Conservation (phyloP, 2,329 filamentous ascomycete genomes). For the Gaeumannomyces sp. region DNA sequence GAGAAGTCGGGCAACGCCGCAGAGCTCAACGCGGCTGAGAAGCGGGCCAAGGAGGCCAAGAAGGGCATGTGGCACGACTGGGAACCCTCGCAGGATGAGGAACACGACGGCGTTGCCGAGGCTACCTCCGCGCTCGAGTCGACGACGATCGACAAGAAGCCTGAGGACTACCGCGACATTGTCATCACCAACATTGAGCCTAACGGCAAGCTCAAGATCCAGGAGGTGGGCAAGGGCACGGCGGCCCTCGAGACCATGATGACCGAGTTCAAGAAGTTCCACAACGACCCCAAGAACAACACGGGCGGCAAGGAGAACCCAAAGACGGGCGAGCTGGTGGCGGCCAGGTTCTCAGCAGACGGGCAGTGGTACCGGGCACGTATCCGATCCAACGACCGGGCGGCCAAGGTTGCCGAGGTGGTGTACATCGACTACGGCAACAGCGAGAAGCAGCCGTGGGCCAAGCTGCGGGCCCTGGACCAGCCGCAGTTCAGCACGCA, state of each 20-base stretch:
- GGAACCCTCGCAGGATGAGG: slow-evolving; percentile 80
- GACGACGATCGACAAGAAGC: slow-evolving; percentile 56
- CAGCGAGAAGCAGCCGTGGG: slow-evolving; percentile 82
- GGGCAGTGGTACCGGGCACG: slow-evolving; percentile 91
- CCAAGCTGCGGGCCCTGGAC: slow-evolving; percentile 71
- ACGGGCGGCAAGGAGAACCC: slow-evolving; percentile 63
- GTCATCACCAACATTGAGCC: slow-evolving; percentile 85
- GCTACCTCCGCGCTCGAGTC: slow-evolving; percentile 38
- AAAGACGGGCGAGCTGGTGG: slow-evolving; percentile 86
- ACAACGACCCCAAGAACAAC: slow-evolving; percentile 76
- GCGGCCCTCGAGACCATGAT: slow-evolving; percentile 80
- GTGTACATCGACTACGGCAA: slow-evolving; percentile 97
- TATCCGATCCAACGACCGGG: slow-evolving; percentile 86
- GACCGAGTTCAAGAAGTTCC: slow-evolving; percentile 86
- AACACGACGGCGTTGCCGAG: slow-evolving; percentile 45
- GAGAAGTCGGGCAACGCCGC: slow-evolving; percentile 88
- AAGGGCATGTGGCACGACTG: slow-evolving; percentile 93
- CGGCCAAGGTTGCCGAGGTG: slow-evolving; percentile 82
- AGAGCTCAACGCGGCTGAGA: slow-evolving; percentile 82
- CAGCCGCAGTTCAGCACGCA: slow-evolving; percentile 72
- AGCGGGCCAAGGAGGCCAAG: slow-evolving; percentile 78
- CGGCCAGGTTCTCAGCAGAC: slow-evolving; percentile 84
- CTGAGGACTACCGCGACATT: slow-evolving; percentile 83
- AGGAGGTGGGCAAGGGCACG: slow-evolving; percentile 83
- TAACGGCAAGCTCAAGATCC: slow-evolving; percentile 79